A percentile compares a stretch with the other conserved stretches of the same genome.
Evolutionary conservation across 73 alveolate species (phyloP).

Genomic region (Paramecium octaurelia): DNA sequence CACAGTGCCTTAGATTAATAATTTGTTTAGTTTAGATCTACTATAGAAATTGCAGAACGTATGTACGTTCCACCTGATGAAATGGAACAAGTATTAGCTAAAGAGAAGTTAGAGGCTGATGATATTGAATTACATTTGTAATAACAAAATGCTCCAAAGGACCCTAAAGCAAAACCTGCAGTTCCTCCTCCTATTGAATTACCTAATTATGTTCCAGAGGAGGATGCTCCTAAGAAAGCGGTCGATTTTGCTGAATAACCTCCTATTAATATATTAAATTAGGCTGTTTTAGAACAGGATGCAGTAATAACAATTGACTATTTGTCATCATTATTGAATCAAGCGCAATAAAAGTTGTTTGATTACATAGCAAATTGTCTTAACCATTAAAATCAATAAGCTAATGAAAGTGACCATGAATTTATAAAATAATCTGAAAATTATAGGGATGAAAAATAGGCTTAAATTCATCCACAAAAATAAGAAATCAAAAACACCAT

Average conservation of each 20-base stretch:
- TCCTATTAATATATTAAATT: conserved; percentile 41
- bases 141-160: conserved; percentile 45
- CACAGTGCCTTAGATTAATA: neutral
- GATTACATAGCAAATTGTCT: conserved; percentile 2
- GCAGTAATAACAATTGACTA: conserved; percentile 13
- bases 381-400: neutral
- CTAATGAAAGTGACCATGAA: conserved; percentile 21
- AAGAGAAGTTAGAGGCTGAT: neutral
- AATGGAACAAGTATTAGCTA: neutral
- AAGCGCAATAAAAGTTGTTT: neutral
- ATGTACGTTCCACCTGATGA: conserved; percentile 27
- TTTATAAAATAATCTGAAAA: conserved; percentile 24
- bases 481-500: conserved; percentile 30
- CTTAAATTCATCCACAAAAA: conserved; percentile 34
- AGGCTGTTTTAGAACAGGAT: conserved; percentile 24
- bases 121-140: conserved; percentile 19
- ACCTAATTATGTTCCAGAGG: conserved; percentile 49
- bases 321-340: neutral
- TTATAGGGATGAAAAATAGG: neutral
- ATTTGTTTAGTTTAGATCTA: neutral
- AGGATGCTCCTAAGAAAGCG: conserved; percentile 34
- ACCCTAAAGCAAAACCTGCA: conserved; percentile 57
- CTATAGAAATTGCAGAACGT: conserved; percentile 11
- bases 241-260: conserved; percentile 53
- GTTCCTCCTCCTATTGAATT: conserved; percentile 58